These are phyloP conservation scores for Vaccinium vitisidaea DNA, from an alignment of 148 eudicot species.

Conservation along the genomic window DNA sequence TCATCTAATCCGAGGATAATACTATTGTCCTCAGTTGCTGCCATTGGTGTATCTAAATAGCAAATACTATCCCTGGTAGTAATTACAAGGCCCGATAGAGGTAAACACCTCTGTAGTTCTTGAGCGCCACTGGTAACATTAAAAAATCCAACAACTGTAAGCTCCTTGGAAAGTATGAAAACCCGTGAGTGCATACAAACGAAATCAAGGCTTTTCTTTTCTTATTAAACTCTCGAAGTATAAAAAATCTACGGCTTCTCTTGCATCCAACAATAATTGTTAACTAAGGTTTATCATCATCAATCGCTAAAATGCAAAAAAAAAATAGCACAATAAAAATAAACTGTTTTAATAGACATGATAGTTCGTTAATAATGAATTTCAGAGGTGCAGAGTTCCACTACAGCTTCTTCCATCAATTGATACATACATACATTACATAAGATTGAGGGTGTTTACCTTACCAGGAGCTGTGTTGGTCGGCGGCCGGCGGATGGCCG, in stretches of 20 bases:
- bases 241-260: not conserved
- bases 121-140: not conserved
- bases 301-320: not conserved
- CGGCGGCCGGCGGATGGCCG: not conserved
- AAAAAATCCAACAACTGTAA: not conserved
- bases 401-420: not conserved
- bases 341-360: not conserved
- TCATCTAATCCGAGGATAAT: constrained; percentile 30
- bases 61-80: not conserved
- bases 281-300: not conserved
- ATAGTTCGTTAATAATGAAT: too few species aligned
- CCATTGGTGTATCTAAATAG: not conserved
- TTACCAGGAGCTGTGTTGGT: not conserved
- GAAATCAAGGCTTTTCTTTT: not conserved
- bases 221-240: not conserved
- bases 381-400: too few species aligned
- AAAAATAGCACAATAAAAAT: too few species aligned
- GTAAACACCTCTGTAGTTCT: not conserved
- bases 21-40: not conserved
- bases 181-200: not conserved
- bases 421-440: not conserved
- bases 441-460: not conserved
- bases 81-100: not conserved
- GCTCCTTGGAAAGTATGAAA: not conserved
- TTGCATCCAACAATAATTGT: not conserved